These are phyloP conservation scores for Suillus lakei DNA, from an alignment of 768 basidiomycete genomes.

Conservation along the genomic window DNA sequence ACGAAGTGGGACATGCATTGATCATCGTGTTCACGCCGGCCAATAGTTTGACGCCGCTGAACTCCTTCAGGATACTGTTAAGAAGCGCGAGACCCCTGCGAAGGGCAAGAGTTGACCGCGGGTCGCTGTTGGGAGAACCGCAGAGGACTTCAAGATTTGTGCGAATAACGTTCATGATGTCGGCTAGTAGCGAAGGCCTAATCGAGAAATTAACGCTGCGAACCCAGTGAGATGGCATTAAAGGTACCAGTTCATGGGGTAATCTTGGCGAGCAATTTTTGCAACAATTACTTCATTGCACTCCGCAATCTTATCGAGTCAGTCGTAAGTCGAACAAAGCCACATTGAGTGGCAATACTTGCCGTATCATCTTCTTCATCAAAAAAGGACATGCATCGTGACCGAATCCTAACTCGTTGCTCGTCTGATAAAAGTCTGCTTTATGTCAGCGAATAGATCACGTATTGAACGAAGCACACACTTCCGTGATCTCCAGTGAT, in stretches of 20 bases:
- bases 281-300: slow-evolving; percentile 77
- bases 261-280: slow-evolving; percentile 81
- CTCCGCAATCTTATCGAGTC: slow-evolving; percentile 64
- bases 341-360: slow-evolving; percentile 19
- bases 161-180: slow-evolving; percentile 61
- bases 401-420: slow-evolving; percentile 67
- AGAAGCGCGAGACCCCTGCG: slow-evolving; percentile 67
- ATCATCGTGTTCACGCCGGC: slow-evolving; percentile 69
- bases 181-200: slow-evolving; percentile 32
- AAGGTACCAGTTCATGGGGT: slow-evolving; percentile 70
- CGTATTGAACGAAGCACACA: slow-evolving; percentile 35
- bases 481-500: slow-evolving; percentile 83
- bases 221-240: not conserved
- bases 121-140: slow-evolving; percentile 43
- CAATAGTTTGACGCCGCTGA: slow-evolving; percentile 71
- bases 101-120: slow-evolving; percentile 52
- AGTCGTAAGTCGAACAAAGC: slow-evolving; percentile 9
- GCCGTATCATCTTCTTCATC: slow-evolving; percentile 81
- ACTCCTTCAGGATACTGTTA: slow-evolving; percentile 71
- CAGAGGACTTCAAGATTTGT: slow-evolving; percentile 55
- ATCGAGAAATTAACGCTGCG: slow-evolving; percentile 9
- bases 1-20: slow-evolving; percentile 44
- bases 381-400: slow-evolving; percentile 66
- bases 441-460: slow-evolving; percentile 17
- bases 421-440: slow-evolving; percentile 70